Conservation (phyloP, 768 basidiomycete species). For the Naematelia aurantialba region DNA sequence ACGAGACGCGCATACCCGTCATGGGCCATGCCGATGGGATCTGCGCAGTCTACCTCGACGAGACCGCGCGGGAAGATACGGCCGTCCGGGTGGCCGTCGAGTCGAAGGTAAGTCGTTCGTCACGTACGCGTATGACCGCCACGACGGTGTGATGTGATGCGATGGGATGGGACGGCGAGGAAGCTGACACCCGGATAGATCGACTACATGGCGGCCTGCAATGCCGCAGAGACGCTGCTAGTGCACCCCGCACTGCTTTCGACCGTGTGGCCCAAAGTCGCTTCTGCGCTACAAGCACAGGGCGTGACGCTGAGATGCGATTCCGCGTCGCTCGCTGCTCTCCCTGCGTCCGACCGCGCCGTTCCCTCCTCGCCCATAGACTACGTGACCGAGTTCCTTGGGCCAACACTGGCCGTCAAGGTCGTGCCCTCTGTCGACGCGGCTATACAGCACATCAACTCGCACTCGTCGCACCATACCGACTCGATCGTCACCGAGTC, state of each 20-base stretch:
- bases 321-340: conserved; percentile 56
- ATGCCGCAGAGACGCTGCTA: conserved; percentile 82
- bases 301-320: conserved; percentile 81
- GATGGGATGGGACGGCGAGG: background rate
- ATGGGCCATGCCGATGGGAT: conserved; percentile 99
- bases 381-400: conserved; percentile 84
- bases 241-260: conserved; percentile 69
- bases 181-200: conserved; percentile 55
- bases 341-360: conserved; percentile 51
- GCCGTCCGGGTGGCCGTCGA: conserved; percentile 79
- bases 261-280: conserved; percentile 78
- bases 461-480: conserved; percentile 91
- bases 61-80: conserved; percentile 70
- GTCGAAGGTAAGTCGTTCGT: conserved; percentile 68
- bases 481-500: conserved; percentile 87
- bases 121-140: background rate
- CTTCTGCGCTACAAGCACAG: conserved; percentile 63
- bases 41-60: conserved; percentile 85
- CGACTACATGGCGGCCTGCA: conserved; percentile 94
- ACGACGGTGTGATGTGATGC: too few relatives aligned
- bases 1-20: conserved; percentile 85
- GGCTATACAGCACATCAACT: conserved; percentile 86
- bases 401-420: conserved; percentile 75
- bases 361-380: conserved; percentile 59
- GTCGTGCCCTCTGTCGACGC: conserved; percentile 65